Evolutionary conservation across 345 rosid species (phyloP), one percentile per base, ranked within the genome.

Genomic region (Arabidopsis arenosa): DNA sequence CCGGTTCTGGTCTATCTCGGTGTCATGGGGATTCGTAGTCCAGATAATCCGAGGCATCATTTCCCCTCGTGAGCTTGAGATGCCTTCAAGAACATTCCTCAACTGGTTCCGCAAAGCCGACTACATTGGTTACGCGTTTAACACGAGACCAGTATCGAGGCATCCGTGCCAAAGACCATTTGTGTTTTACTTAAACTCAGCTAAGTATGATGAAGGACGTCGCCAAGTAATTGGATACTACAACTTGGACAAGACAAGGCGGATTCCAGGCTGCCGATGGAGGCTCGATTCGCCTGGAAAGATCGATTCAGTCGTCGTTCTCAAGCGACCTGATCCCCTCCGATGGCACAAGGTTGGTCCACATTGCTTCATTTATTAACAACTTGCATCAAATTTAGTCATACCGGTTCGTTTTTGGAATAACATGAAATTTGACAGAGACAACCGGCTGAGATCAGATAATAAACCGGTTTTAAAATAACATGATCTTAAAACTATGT

Each of bases 41-140:
- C 96, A 90, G 69, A 83, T 92, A 62, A 74, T 83, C 75, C 74
- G 95, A 56, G 95, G 93, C 56, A 76, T 90, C 8, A 80, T 86
- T 40, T 92, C 98, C 9, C 98, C 97, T 0, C 82, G 97, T 14
- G 95, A 94, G 79, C 94, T 92, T 0, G 98, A 94, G 73, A 88
- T 83, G 88, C 96, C 97, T 2, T 63, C 96, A 0, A 90, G 97
- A 81, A 92, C 95, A 2, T 92, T 92, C 79, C 87, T 89, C 3
- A 92, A 88, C 70, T 92, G 96, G 96, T 90, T 85, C 75, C 69
- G 80, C 14, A 82, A 80, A 70, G 95, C 92, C 0, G 96, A 90
- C 76, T 90, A 90, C 81, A 86, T 84, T 9, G 93, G 87, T 1
- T 88, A 92, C 70, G 86, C 98, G 28, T 87, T 94, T 76, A 90